Conservation (phyloP, 2,329 filamentous ascomycete genomes). For the Fusarium phyllophilum region DNA sequence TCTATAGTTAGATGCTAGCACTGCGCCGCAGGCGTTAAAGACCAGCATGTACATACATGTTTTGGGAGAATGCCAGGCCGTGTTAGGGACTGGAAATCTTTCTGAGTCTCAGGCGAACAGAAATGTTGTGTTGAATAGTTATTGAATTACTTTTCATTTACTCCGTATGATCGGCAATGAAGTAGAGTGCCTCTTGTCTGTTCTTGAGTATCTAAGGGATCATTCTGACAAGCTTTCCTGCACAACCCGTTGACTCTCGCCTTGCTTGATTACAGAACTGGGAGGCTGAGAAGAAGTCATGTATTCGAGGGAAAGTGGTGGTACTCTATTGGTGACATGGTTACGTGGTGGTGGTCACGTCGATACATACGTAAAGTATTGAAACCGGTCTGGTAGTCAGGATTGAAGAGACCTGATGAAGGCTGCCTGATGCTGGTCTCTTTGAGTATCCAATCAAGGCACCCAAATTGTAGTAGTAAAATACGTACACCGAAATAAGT, state of each 20-base stretch:
- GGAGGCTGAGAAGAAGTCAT: not conserved
- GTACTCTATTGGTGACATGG: not conserved
- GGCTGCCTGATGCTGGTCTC: conserved; percentile 14
- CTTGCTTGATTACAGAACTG: not conserved
- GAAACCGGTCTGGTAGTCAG: conserved; percentile 11
- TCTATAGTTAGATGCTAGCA: conserved; percentile 33
- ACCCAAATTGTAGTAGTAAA: conserved; percentile 35
- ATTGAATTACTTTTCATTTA: not conserved
- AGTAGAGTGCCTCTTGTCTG: not conserved
- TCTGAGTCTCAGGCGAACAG: not conserved
- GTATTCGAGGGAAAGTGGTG: not conserved
- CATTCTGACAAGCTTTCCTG: not conserved
- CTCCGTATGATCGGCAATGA: not conserved
- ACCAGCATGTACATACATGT: conserved; percentile 12
- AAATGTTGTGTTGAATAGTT: not conserved
- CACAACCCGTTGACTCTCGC: not conserved
- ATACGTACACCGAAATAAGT: not conserved
- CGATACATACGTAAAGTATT: not conserved
- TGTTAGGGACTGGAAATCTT: conserved; percentile 34
- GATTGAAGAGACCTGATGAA: conserved; percentile 22
- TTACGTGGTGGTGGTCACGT: not conserved
- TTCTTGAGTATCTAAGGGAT: not conserved
- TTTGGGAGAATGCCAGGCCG: conserved; percentile 21
- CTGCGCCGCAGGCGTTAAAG: conserved; percentile 36
- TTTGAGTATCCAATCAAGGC: conserved; percentile 32